Conservation (phyloP, 495 filamentous ascomycete species). For the Parathielavia appendiculata region DNA sequence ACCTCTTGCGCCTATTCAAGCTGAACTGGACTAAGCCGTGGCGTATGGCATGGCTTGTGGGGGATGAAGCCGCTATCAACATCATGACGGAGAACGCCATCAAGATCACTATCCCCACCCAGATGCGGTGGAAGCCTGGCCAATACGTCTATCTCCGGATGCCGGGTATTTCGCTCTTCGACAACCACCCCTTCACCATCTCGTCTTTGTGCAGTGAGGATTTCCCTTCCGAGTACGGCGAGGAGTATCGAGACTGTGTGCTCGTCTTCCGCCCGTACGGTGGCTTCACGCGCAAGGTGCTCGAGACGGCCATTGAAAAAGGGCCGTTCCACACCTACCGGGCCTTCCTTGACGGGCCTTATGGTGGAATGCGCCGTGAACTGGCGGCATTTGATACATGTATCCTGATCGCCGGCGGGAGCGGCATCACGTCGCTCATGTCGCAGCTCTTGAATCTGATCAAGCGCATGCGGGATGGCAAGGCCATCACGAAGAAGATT, state of each 20-base stretch:
- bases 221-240: conserved; percentile 82
- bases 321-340: conserved; percentile 83
- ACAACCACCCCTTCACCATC: conserved; percentile 95
- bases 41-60: conserved; percentile 70
- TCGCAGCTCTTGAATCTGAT: conserved; percentile 85
- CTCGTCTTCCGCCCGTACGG: conserved; percentile 87
- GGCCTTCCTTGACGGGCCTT: conserved; percentile 88
- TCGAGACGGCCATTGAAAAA: conserved; percentile 69
- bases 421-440: conserved; percentile 89
- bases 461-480: conserved; percentile 88
- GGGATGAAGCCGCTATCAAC: conserved; percentile 82
- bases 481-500: conserved; percentile 84
- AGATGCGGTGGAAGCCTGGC: conserved; percentile 87
- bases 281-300: conserved; percentile 79
- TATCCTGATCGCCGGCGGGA: conserved; percentile 86
- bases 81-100: conserved; percentile 86
- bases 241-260: conserved; percentile 78
- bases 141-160: conserved; percentile 94
- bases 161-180: conserved; percentile 80
- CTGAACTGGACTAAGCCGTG: conserved; percentile 85
- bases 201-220: conserved; percentile 79
- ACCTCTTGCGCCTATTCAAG: conserved; percentile 61
- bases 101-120: conserved; percentile 88
- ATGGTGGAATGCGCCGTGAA: conserved; percentile 88
- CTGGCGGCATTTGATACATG: conserved; percentile 91